Conservation (phyloP, 2,329 filamentous ascomycete genomes). For the Diaporthe aspalathi region DNA sequence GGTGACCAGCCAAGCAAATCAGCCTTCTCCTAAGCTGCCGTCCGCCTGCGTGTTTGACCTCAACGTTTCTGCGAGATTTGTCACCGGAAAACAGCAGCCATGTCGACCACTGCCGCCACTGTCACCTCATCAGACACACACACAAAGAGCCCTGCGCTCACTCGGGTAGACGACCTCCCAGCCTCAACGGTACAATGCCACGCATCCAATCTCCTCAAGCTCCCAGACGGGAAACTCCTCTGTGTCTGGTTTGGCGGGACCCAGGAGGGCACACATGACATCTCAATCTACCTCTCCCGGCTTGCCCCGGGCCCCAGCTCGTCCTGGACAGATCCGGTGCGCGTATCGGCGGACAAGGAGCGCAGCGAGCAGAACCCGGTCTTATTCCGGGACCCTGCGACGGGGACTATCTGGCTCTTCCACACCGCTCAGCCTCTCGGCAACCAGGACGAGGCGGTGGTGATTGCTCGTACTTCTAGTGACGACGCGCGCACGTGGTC, state of each 20-base stretch:
- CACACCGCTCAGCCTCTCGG: conserved; percentile 58
- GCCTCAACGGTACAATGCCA: conserved; percentile 56
- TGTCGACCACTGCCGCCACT: conserved; percentile 10
- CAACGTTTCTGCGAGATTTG: neutral
- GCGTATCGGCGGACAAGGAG: conserved; percentile 52
- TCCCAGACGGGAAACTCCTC: conserved; percentile 54
- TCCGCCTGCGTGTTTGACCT: neutral
- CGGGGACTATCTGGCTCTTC: conserved; percentile 52
- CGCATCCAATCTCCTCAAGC: conserved; percentile 56
- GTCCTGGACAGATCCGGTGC: conserved; percentile 50
- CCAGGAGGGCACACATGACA: conserved; percentile 57
- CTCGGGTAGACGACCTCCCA: conserved; percentile 44
- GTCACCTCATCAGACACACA: conserved; percentile 9
- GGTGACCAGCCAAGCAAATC: neutral
- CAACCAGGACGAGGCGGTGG: conserved; percentile 55
- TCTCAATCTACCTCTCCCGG: conserved; percentile 56
- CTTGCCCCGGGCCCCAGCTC: conserved; percentile 44
- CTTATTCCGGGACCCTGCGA: conserved; percentile 47
- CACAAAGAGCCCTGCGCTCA: neutral
- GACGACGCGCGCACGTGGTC: conserved; percentile 54
- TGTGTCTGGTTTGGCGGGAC: conserved; percentile 60
- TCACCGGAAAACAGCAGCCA: neutral
- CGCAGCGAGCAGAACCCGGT: conserved; percentile 60
- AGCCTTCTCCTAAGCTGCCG: neutral
- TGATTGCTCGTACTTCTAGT: conserved; percentile 51